Conservation (phyloP, 306 rosid genomes). For the Rubus idaeus region DNA sequence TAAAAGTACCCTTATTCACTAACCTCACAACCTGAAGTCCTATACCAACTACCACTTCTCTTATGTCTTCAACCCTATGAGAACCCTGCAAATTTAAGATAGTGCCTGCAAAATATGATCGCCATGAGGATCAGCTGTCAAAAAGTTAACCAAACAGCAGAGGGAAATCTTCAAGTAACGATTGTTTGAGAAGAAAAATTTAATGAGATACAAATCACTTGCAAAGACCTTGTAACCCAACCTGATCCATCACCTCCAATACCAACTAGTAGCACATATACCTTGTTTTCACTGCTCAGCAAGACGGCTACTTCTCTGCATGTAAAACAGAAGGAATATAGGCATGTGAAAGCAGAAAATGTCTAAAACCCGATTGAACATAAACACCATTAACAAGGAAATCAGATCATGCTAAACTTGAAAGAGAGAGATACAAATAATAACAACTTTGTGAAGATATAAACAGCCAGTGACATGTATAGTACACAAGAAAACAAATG, state of each 20-base stretch:
- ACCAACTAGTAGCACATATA: conserved; percentile 60
- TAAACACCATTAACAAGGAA: neutral
- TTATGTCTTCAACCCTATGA: conserved; percentile 67
- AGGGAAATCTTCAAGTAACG: conserved; percentile 7
- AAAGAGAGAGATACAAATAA: neutral
- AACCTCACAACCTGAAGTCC: conserved; percentile 93
- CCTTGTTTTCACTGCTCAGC: conserved; percentile 75
- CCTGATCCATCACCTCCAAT: conserved; percentile 67
- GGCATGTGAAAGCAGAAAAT: conserved; percentile 2
- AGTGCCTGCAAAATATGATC: conserved; percentile 44
- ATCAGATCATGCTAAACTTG: neutral
- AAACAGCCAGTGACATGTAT: neutral
- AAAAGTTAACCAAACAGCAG: conserved; percentile 9
- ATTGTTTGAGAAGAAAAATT: neutral
- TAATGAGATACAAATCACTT: conserved; percentile 19
- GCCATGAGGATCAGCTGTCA: conserved; percentile 6
- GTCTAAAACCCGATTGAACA: neutral
- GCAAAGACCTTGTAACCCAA: conserved; percentile 34
- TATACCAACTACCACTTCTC: conserved; percentile 73
- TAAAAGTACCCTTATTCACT: conserved; percentile 32
- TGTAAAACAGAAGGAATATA: conserved; percentile 21
- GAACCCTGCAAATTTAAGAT: conserved; percentile 45
- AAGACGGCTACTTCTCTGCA: conserved; percentile 77
- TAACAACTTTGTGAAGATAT: no score
- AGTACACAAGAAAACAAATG: neutral